Evolutionary conservation across 441 rosid genomes (phyloP), one percentile per base, ranked within the genome.

Genomic region (Pelargonium cotyledonis): DNA sequence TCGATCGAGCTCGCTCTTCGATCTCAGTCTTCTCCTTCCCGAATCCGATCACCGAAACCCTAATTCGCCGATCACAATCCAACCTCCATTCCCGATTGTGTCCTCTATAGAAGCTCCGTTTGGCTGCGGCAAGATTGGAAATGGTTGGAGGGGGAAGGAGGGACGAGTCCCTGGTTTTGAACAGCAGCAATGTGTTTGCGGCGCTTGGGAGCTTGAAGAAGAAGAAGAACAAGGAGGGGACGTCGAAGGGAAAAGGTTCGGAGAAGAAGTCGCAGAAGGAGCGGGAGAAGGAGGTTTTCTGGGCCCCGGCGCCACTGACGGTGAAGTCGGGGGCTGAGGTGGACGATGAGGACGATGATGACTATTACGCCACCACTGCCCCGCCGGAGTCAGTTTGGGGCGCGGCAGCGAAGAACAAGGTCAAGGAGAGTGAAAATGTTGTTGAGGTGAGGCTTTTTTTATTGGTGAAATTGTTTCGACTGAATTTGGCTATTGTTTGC

Each of bases 301-400:
- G 67, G 77, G 63, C 70, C 14, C 73, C 70, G 15, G 70, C 67
- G 21, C 77, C 77, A 12, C 29, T 74, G 51, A 65, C 31, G 0
- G 10, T 55, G 1, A 72, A 72, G 49, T 73, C 70, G 0, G 68
- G 72, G 70, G 77, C 76, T 0, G 47, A 73, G 15, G 73, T 69
- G 1, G 69, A 58, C 14, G 73, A 74, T 44, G 75, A 72, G 58
- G 70, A 73, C 1, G 73, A 65, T 11, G 73, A 74, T 16, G 69
- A 74, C 31, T 65, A 69, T 65, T 74, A 74, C 8, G 70, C 70
- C 38, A 58, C 69, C 21, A 40, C 41, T 2, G 67, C 70, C 0
- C 70, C 35, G 0, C 73, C 57, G 1, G 40, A 23, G 7, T 29
- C 67, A 8, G 63, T 21, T 8, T 74, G 73, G 77, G 65, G 73